Evolutionary conservation across 2,329 filamentous ascomycete species (phyloP).

Genomic region (Leptographium wingfieldii): DNA sequence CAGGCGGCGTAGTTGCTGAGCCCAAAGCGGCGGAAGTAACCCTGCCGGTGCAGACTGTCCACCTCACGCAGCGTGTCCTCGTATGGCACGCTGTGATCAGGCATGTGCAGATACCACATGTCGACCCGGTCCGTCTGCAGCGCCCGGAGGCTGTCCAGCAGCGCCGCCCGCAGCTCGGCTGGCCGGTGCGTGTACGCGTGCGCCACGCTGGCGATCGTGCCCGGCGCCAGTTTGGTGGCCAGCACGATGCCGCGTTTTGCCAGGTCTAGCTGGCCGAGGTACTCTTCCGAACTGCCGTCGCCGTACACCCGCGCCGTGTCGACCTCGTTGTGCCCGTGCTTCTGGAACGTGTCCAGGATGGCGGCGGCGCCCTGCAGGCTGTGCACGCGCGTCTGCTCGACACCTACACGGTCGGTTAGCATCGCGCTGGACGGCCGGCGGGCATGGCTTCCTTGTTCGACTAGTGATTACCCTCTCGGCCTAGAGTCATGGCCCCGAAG

Average conservation of each 20-base stretch:
- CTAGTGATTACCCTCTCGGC: no score
- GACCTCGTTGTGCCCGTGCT: constrained; percentile 53
- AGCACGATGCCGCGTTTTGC: constrained; percentile 18
- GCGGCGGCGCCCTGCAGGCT: constrained; percentile 39
- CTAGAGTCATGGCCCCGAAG: constrained; percentile 12
- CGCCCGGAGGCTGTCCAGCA: constrained; percentile 13
- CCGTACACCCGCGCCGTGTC: constrained; percentile 58
- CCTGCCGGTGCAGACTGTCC: constrained; percentile 30
- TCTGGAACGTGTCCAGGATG: constrained; percentile 52
- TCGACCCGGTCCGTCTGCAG: constrained; percentile 16
- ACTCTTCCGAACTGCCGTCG: constrained; percentile 47
- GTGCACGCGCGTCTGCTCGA: constrained; percentile 17
- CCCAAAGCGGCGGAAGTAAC: constrained; percentile 35
- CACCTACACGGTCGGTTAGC: constrained; percentile 4
- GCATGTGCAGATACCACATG: constrained; percentile 35
- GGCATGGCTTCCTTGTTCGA: no score
- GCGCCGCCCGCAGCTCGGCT: constrained; percentile 9
- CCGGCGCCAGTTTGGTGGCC: constrained; percentile 15
- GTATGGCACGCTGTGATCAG: constrained; percentile 37
- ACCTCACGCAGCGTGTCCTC: constrained; percentile 39
- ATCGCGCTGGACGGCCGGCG: no score
- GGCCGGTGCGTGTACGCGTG: constrained; percentile 12
- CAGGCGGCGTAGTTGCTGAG: no score
- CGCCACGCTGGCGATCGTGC: background rate
- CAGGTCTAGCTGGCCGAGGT: constrained; percentile 27